phyloP scores from a whole-genome alignment of 1,284 basidiomycete genomes.

The Entoloma clypeatum region DNA sequence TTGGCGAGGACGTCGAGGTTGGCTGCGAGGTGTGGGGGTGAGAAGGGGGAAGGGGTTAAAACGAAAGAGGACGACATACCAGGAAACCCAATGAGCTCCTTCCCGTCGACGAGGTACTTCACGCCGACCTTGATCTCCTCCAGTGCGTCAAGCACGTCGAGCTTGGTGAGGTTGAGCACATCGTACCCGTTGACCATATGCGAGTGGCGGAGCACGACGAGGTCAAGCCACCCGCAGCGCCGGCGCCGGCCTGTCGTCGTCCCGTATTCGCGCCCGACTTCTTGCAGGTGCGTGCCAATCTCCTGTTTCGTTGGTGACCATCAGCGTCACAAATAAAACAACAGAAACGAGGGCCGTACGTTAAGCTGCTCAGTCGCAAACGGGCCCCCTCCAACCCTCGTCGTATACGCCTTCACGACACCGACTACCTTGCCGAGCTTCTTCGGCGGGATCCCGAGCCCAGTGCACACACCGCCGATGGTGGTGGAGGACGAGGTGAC shows the following conservation, averaged over 20 bases:
- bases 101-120: constrained; percentile 77
- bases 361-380: constrained; percentile 97
- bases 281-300: constrained; percentile 85
- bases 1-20: constrained; percentile 80
- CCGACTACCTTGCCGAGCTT: constrained; percentile 84
- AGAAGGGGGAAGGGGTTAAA: neutral
- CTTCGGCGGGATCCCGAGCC: constrained; percentile 91
- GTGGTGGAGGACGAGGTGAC: constrained; percentile 93
- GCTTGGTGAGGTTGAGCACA: constrained; percentile 90
- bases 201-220: constrained; percentile 93
- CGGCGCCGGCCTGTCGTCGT: constrained; percentile 89
- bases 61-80: constrained; percentile 44
- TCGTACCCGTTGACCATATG: constrained; percentile 96
- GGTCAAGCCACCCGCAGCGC: constrained; percentile 96
- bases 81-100: constrained; percentile 84
- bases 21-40: constrained; percentile 42
- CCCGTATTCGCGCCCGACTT: constrained; percentile 91
- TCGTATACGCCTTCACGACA: constrained; percentile 97
- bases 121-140: constrained; percentile 88
- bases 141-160: constrained; percentile 88
- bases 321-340: neutral
- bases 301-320: constrained; percentile 45
- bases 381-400: constrained; percentile 94
- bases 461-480: constrained; percentile 95
- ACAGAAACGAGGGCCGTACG: constrained; percentile 40